phyloP scores from a whole-genome alignment of 2,329 filamentous ascomycete species.

The Macrophomina tecta region DNA sequence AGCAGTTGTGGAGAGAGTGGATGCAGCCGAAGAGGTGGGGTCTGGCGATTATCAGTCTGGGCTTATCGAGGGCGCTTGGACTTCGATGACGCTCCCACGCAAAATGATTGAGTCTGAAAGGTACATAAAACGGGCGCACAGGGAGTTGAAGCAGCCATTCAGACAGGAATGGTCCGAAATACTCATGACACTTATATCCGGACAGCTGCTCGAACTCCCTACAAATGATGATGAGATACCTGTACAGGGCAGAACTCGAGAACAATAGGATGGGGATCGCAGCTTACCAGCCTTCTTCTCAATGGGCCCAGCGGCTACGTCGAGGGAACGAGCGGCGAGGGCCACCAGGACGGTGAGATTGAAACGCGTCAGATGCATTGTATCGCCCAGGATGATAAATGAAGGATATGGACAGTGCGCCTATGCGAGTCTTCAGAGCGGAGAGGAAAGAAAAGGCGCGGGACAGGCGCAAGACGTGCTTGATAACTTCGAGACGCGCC shows the following conservation, averaged over 20 bases:
- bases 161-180: too few relatives aligned
- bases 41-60: slow-evolving; percentile 26
- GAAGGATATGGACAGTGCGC: slow-evolving; percentile 18
- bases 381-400: slow-evolving; percentile 14
- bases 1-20: slow-evolving; percentile 30
- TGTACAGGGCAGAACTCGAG: not conserved
- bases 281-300: slow-evolving; percentile 34
- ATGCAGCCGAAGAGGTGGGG: slow-evolving; percentile 29
- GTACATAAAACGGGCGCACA: too few relatives aligned
- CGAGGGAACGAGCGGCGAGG: slow-evolving; percentile 30
- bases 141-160: too few relatives aligned
- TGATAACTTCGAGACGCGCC: not conserved
- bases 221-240: too few relatives aligned
- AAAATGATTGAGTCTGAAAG: too few relatives aligned
- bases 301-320: slow-evolving; percentile 33
- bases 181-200: too few relatives aligned
- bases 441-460: not conserved
- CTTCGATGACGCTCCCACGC: not conserved
- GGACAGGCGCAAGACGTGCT: not conserved
- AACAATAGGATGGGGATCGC: not conserved
- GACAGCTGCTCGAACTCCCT: too few relatives aligned
- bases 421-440: slow-evolving; percentile 1
- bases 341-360: slow-evolving; percentile 31
- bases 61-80: slow-evolving; percentile 21
- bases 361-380: slow-evolving; percentile 31